Evolutionary conservation across 805 yeast species (phyloP).

Genomic region (Suhomyces sp.): DNA sequence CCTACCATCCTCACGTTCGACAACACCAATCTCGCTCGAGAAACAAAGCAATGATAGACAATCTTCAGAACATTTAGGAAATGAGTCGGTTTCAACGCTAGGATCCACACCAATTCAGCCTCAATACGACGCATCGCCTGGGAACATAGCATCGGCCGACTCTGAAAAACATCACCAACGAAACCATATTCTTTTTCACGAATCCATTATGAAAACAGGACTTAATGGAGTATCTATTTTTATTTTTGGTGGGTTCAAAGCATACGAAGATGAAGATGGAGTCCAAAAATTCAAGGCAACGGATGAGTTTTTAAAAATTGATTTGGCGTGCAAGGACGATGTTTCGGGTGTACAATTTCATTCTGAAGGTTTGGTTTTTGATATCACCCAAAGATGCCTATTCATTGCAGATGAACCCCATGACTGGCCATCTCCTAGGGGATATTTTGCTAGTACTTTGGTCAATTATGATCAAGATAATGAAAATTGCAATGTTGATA

Average conservation of each 20-base stretch:
- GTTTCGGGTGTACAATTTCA: conserved; percentile 14
- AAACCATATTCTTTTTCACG: conserved; percentile 8
- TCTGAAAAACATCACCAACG: neutral
- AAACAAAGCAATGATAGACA: neutral
- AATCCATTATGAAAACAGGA: conserved; percentile 9
- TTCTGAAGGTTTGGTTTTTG: conserved; percentile 20
- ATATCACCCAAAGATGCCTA: conserved; percentile 7
- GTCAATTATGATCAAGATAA: conserved; percentile 20
- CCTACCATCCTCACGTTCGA: neutral
- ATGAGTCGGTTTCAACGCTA: too few species aligned
- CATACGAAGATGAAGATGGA: conserved; percentile 13
- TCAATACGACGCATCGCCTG: neutral
- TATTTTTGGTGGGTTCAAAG: conserved; percentile 41
- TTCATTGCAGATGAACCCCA: conserved; percentile 2
- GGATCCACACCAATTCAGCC: neutral
- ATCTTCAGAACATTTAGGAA: too few species aligned
- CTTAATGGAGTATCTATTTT: conserved; percentile 25
- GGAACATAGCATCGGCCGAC: neutral
- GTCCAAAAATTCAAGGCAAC: conserved; percentile 27
- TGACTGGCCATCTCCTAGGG: conserved; percentile 39
- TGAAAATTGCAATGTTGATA: conserved; percentile 20
- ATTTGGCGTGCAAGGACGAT: conserved; percentile 26
- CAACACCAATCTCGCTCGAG: conserved; percentile 2
- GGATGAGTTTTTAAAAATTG: conserved; percentile 36
- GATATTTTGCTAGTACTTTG: conserved; percentile 36